Base-by-base conservation (phyloP, 2,329 filamentous ascomycete species). In the Trichophaea hybrida region DNA sequence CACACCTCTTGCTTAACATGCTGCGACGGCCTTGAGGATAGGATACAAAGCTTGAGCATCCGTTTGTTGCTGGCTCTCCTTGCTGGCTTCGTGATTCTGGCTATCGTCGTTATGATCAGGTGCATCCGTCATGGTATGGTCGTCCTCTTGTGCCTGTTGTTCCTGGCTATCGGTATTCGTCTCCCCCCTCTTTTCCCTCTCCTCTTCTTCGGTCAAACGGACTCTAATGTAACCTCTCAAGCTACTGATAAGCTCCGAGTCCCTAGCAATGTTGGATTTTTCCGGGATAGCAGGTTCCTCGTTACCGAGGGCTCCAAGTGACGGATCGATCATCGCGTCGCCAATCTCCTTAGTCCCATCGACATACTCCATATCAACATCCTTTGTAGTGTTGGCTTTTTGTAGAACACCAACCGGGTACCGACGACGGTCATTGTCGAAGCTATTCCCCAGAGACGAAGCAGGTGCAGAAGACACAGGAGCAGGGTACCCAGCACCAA, bases 401-500 rank as follows among this genome's bases (percentile, higher is more conserved):
- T 85, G 83, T 46, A 85, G 78, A 76, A 85, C 79, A 53, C 82
- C 81, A 44, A 82, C 81, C 37, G 81, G 81, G 72, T 81, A 84
- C 61, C 82, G 80, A 55, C 82, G 80, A 53, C 81, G 80, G 69
- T 80, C 79, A 65, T 81, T 80, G 60, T 83, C 80, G 64, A 84
- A 85, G 68, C 74, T 82, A 12, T 82, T 79, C 1, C 84, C 86
- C 13, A 91, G 78, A 24, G 84, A 85, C 12, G 86, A 82, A 1
- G 85, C 74, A 33, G 79, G 78, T 33, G 78, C 78, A n/a, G 76
- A 83, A 40, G 83, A 80, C 2, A 81, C 80, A 64, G 85, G 83
- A 34, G 82, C 78, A 1, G 79, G 78, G 69, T 85, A 87, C 37
- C 69, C 71, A 46, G 70, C 68, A 40, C 73, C 73, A 66, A 75